These are phyloP conservation scores for Arachnomyces sp. DNA, from an alignment of 2,329 filamentous ascomycete species.

Conservation along the genomic window DNA sequence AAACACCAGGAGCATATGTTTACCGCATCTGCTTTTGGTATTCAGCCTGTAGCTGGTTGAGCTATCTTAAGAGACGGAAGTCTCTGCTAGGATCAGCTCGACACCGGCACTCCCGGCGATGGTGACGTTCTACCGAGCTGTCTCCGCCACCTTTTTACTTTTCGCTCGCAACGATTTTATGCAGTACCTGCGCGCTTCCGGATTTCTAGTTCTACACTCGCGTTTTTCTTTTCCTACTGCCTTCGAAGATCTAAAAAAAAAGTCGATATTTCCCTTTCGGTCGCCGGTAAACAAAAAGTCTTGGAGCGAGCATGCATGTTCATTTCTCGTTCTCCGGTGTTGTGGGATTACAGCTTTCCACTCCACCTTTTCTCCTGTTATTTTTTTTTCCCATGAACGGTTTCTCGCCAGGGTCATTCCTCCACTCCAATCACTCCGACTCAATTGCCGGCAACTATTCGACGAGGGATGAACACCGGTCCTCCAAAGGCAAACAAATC, in stretches of 20 bases:
- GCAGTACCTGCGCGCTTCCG: constrained; percentile 1
- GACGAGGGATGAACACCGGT: background rate
- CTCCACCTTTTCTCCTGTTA: constrained; percentile 14
- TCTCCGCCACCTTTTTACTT: background rate
- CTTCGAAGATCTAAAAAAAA: background rate
- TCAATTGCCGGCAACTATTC: background rate
- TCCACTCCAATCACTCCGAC: constrained; percentile 9
- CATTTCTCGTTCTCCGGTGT: no score
- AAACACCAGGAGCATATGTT: constrained; percentile 45
- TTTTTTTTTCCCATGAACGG: constrained; percentile 9
- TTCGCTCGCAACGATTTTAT: constrained; percentile 8
- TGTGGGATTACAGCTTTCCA: no score
- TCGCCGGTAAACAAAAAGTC: background rate
- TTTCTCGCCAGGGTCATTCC: background rate
- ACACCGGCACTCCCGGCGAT: background rate
- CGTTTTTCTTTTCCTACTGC: background rate
- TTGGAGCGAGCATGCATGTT: no score
- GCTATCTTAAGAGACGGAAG: no score
- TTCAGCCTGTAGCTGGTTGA: constrained; percentile 40
- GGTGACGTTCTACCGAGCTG: background rate
- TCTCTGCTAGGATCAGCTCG: background rate
- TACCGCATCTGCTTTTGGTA: constrained; percentile 33
- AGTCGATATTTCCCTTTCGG: constrained; percentile 1
- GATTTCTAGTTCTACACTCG: constrained; percentile 2
- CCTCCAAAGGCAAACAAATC: constrained; percentile 3